Percentiles rank a stretch among this genome's conserved stretches.
Evolutionary conservation across 805 yeast genomes (phyloP).

Genomic region (Kuraishia piskuri): DNA sequence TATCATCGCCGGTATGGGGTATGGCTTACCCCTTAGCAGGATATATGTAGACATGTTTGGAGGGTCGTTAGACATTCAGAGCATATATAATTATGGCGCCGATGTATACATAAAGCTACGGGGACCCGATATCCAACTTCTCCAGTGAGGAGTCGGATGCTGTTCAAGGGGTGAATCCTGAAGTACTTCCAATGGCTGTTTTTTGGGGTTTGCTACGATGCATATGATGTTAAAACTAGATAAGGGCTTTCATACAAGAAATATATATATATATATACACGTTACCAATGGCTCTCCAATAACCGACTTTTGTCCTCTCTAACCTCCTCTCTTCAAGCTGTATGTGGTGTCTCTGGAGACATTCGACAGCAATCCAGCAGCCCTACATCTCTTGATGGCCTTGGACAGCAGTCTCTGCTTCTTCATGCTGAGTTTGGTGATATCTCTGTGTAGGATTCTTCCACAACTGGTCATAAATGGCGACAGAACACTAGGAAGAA

Average conservation of each 20-base stretch:
- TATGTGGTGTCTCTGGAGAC: conserved; percentile 55
- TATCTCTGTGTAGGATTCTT: conserved; percentile 62
- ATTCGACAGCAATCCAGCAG: conserved; percentile 69
- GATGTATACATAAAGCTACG: conserved; percentile 55
- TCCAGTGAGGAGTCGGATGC: conserved; percentile 4
- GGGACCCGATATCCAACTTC: conserved; percentile 20
- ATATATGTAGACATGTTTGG: conserved; percentile 70
- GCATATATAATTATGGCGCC: conserved; percentile 71
- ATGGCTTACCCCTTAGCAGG: conserved; percentile 80
- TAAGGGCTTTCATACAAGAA: not conserved
- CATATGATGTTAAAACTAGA: conserved; percentile 4
- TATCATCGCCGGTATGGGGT: conserved; percentile 90
- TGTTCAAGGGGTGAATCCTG: not conserved
- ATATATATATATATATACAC: not conserved
- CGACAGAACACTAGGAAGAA: conserved; percentile 63
- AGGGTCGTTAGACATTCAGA: conserved; percentile 60
- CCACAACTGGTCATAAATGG: conserved; percentile 65
- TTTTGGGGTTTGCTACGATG: not conserved
- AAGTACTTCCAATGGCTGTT: not conserved
- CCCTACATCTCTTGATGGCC: conserved; percentile 74
- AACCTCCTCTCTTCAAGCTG: conserved; percentile 13
- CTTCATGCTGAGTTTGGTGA: conserved; percentile 55
- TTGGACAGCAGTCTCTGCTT: conserved; percentile 67
- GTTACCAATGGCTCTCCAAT: not conserved
- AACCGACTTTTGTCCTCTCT: conserved; percentile 6